Percentiles rank a stretch among this genome's conserved stretches.
phyloP scores from a whole-genome alignment of 2,329 filamentous ascomycete species.

The Cladosporium austrohemisphaericum region DNA sequence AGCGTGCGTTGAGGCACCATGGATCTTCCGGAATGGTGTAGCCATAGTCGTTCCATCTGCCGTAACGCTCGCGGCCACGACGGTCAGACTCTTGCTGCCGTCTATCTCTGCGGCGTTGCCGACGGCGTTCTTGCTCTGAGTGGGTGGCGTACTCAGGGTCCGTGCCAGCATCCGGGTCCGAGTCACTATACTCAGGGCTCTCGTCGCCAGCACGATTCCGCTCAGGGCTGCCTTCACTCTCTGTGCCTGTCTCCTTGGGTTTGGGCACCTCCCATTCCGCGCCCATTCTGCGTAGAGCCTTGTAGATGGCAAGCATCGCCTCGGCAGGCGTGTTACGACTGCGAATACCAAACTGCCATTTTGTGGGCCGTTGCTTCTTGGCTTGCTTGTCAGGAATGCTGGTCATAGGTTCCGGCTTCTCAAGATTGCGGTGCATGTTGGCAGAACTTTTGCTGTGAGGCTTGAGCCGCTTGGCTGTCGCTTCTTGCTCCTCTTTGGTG shows the following conservation, averaged over 20 bases:
- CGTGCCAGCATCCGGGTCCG: slow-evolving; percentile 36
- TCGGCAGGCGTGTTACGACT: slow-evolving; percentile 92
- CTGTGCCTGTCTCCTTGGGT: slow-evolving; percentile 27
- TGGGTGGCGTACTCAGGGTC: slow-evolving; percentile 37
- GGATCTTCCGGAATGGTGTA: slow-evolving; percentile 90
- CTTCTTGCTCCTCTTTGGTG: slow-evolving; percentile 66
- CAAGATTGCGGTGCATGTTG: slow-evolving; percentile 27
- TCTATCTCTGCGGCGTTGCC: slow-evolving; percentile 21
- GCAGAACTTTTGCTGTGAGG: slow-evolving; percentile 68
- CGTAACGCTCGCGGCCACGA: slow-evolving; percentile 40
- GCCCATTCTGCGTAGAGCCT: slow-evolving; percentile 80
- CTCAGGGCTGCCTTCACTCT: slow-evolving; percentile 33
- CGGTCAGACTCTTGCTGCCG: slow-evolving; percentile 18
- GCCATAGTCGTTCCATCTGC: slow-evolving; percentile 51
- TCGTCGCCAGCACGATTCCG: slow-evolving; percentile 27
- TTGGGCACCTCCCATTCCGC: slow-evolving; percentile 73
- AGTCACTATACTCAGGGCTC: slow-evolving; percentile 38
- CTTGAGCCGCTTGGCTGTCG: slow-evolving; percentile 74
- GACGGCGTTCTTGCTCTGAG: slow-evolving; percentile 33
- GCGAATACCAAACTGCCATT: slow-evolving; percentile 97
- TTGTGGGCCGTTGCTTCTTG: slow-evolving; percentile 74
- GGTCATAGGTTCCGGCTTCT: slow-evolving; percentile 53
- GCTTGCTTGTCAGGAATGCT: slow-evolving; percentile 46
- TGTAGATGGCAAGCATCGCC: slow-evolving; percentile 91
- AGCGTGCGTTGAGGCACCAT: slow-evolving; percentile 89